Evolutionary conservation across 2,329 filamentous ascomycete species (phyloP).

Genomic region (Penicillium hesseltinei): DNA sequence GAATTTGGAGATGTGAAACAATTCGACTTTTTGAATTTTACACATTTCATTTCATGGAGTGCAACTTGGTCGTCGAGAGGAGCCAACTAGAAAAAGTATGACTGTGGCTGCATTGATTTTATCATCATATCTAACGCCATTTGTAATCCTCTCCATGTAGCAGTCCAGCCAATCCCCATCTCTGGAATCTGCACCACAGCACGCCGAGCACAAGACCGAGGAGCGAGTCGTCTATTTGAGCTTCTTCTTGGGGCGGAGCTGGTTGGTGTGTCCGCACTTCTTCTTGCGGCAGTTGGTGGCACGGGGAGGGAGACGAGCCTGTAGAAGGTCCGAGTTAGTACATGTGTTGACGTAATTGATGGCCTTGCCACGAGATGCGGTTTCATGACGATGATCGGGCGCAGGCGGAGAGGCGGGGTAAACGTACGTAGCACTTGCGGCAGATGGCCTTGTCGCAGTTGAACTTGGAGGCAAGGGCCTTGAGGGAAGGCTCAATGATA

Average conservation of each 20-base stretch:
- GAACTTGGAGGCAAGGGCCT: conserved; percentile 98
- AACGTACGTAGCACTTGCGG: conserved; percentile 99
- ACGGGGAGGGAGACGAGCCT: conserved; percentile 87
- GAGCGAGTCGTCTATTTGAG: conserved; percentile 67
- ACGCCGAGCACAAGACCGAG: conserved; percentile 48
- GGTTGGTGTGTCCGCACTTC: conserved; percentile 99
- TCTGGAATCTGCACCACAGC: conserved; percentile 32
- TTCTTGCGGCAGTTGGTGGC: conserved; percentile 99
- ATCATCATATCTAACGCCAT: conserved; percentile 43
- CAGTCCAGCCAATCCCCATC: conserved; percentile 35
- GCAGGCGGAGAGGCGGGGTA: neutral
- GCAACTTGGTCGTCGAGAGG: conserved; percentile 36
- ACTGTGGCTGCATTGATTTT: conserved; percentile 38
- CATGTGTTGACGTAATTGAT: conserved; percentile 7
- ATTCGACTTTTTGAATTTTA: conserved; percentile 34
- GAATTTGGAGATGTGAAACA: conserved; percentile 1
- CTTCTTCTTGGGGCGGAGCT: conserved; percentile 99
- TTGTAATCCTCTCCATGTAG: conserved; percentile 36
- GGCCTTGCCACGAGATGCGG: neutral
- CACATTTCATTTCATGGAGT: conserved; percentile 37
- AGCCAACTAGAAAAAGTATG: conserved; percentile 37
- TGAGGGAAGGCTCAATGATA: conserved; percentile 98
- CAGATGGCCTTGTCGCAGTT: conserved; percentile 99
- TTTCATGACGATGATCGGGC: neutral
- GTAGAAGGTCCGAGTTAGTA: conserved; percentile 1